A percentile compares a stretch with the other conserved stretches of the same genome.
These are phyloP conservation scores for Climacium dendroides DNA, from an alignment of 225 moss, liverwort and hornwort genomes.

Conservation along the genomic window DNA sequence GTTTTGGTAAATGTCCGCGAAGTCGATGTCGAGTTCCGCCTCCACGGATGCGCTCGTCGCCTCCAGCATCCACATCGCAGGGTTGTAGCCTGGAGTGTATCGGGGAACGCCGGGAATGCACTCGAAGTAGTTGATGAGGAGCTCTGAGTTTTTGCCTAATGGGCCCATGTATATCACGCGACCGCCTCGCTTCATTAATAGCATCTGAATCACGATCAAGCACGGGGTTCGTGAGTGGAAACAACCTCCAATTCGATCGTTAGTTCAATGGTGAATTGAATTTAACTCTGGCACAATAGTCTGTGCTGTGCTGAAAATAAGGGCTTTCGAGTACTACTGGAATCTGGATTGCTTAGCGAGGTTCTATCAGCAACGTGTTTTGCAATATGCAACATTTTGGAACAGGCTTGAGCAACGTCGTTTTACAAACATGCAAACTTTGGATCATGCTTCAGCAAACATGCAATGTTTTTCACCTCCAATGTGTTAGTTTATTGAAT, in stretches of 20 bases:
- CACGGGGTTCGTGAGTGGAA: background rate
- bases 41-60: slow-evolving; percentile 15
- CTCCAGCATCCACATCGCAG: slow-evolving; percentile 55
- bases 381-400: background rate
- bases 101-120: slow-evolving; percentile 16
- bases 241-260: background rate
- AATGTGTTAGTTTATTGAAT: background rate
- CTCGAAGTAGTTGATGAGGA: slow-evolving; percentile 49
- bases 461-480: background rate
- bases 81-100: slow-evolving; percentile 31
- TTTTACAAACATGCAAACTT: background rate
- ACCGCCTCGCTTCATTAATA: slow-evolving; percentile 66
- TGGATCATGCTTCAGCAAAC: background rate
- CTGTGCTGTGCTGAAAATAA: background rate
- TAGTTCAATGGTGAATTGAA: background rate
- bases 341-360: background rate
- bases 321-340: background rate
- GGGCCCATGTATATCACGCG: slow-evolving; percentile 63
- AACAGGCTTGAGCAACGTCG: background rate
- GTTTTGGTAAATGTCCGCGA: slow-evolving; percentile 23
- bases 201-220: slow-evolving; percentile 12
- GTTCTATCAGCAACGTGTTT: background rate
- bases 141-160: slow-evolving; percentile 40
- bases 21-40: slow-evolving; percentile 25
- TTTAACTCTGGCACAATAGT: background rate